A percentile compares a stretch with the other conserved stretches of the same genome.
phyloP scores from a whole-genome alignment of 2,329 filamentous ascomycete species.

The Xylariomycetidae sp. region DNA sequence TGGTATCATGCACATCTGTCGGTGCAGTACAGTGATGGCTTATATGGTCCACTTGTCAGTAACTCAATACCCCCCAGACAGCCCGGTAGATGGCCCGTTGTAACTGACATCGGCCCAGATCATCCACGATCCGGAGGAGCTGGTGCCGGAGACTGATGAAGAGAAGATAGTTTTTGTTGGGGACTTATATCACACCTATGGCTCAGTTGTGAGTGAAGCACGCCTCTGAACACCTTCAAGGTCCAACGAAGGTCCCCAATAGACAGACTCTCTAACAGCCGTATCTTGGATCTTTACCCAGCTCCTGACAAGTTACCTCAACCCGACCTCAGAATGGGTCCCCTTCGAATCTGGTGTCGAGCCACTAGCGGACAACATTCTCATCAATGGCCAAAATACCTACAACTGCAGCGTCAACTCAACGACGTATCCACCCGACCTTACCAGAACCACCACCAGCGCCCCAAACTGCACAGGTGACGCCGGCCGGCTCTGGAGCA shows the following conservation, averaged over 20 bases:
- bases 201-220: constrained; percentile 22
- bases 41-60: constrained; percentile 55
- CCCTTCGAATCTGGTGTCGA: constrained; percentile 32
- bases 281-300: no score
- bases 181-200: constrained; percentile 35
- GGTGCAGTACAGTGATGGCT: constrained; percentile 60
- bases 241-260: not conserved
- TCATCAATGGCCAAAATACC: constrained; percentile 34
- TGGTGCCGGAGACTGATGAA: constrained; percentile 23
- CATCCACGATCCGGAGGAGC: constrained; percentile 31
- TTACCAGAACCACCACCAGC: not conserved
- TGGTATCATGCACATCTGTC: constrained; percentile 60
- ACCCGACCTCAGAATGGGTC: constrained; percentile 29
- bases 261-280: no score
- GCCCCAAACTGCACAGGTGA: constrained; percentile 25
- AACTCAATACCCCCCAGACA: not conserved
- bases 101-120: no score
- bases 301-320: constrained; percentile 28
- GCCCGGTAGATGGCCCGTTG: no score
- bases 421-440: constrained; percentile 19
- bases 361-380: constrained; percentile 35
- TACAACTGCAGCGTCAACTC: constrained; percentile 29
- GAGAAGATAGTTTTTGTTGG: constrained; percentile 35
- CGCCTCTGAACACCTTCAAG: not conserved
- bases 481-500: constrained; percentile 27